Evolutionary conservation across 495 filamentous ascomycete species (phyloP).

Genomic region (Neurospora sp.): DNA sequence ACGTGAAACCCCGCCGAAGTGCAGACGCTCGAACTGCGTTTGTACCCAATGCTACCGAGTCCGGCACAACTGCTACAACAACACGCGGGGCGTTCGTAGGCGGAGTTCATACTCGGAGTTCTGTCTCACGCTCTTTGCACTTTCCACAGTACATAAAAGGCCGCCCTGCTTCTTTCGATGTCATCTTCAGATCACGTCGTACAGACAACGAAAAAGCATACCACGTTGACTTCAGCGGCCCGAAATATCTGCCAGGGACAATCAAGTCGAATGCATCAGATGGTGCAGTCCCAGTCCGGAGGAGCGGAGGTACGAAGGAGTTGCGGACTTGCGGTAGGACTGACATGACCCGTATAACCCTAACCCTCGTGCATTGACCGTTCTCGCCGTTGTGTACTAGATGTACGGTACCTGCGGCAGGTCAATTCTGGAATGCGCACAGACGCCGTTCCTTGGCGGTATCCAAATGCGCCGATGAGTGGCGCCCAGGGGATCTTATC

Average conservation of each 20-base stretch:
- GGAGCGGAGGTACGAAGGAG: background rate
- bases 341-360: background rate
- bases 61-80: background rate
- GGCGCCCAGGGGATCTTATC: background rate
- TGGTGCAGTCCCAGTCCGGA: background rate
- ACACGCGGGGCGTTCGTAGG: background rate
- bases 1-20: background rate
- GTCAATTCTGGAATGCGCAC: background rate
- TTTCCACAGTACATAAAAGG: background rate
- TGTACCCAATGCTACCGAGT: background rate
- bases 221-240: background rate
- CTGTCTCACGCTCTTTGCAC: background rate
- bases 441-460: background rate
- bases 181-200: background rate
- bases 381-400: background rate
- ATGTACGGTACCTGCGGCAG: background rate
- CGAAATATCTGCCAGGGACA: background rate
- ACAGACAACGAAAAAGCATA: background rate
- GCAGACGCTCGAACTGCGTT: background rate
- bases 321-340: background rate
- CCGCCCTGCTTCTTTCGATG: background rate
- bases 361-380: background rate
- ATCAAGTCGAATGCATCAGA: background rate
- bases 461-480: background rate
- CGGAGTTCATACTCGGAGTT: background rate